These are phyloP conservation scores for Sporormia fimetaria DNA, from an alignment of 495 filamentous ascomycete species.

Conservation along the genomic window DNA sequence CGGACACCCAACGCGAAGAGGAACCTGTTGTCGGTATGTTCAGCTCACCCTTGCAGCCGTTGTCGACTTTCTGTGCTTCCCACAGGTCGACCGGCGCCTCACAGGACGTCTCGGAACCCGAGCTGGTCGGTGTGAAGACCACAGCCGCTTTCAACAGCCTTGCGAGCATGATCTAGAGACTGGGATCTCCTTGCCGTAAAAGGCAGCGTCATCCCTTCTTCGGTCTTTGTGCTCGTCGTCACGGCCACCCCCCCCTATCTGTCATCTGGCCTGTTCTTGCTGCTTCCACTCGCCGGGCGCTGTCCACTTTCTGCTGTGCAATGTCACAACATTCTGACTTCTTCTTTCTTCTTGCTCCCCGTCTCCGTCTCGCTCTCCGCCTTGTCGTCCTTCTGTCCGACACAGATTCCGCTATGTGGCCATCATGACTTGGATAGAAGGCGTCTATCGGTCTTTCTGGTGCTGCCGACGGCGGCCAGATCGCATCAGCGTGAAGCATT, in stretches of 20 bases:
- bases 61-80: slow-evolving; percentile 6
- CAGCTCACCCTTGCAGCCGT: slow-evolving; percentile 15
- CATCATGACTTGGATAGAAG: too few species aligned
- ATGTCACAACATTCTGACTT: too few species aligned
- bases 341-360: background rate
- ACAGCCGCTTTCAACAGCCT: slow-evolving; percentile 18
- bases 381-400: too few species aligned
- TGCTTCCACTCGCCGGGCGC: too few species aligned
- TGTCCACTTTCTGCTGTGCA: too few species aligned
- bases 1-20: slow-evolving; percentile 11
- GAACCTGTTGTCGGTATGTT: slow-evolving; percentile 22
- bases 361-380: background rate
- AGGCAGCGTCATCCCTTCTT: background rate
- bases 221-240: too few species aligned
- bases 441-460: too few species aligned
- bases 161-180: slow-evolving; percentile 21
- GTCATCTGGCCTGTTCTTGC: too few species aligned
- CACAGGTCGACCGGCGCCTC: background rate
- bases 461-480: too few species aligned
- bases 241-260: too few species aligned
- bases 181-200: background rate
- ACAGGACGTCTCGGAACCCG: slow-evolving; percentile 13
- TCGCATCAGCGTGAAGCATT: too few species aligned
- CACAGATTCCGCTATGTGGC: too few species aligned
- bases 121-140: slow-evolving; percentile 19